A percentile compares a stretch with the other conserved stretches of the same genome.
Conservation (phyloP, 805 yeast species). For the Saccharomycopsis fibuligera region DNA sequence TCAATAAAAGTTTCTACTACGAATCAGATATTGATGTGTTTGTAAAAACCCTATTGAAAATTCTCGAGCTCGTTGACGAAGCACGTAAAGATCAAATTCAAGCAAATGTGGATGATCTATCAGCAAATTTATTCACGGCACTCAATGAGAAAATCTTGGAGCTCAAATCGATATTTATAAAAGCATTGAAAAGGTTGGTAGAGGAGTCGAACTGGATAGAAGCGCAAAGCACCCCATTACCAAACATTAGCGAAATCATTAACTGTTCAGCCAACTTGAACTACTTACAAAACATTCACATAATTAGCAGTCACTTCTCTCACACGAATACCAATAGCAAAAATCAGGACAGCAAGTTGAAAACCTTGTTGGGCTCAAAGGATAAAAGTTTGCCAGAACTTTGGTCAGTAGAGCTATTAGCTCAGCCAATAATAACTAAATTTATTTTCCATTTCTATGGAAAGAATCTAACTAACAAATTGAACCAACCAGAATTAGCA, state of each 20-base stretch:
- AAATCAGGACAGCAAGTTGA: not conserved
- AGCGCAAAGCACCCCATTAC: not conserved
- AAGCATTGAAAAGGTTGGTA: constrained; percentile 8
- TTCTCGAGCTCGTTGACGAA: not conserved
- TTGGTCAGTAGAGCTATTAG: constrained; percentile 16
- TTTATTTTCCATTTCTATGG: constrained; percentile 21
- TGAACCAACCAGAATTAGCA: constrained; percentile 20
- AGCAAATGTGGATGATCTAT: too few relatives aligned
- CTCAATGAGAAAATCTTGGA: not conserved
- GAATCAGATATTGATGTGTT: constrained; percentile 9
- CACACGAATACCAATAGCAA: not conserved
- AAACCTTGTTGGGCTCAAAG: not conserved
- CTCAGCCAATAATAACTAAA: constrained; percentile 17
- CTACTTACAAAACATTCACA: constrained; percentile 8
- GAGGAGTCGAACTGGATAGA: constrained; percentile 16
- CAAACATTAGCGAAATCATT: constrained; percentile 6
- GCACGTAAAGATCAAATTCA: not conserved
- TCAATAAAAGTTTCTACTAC: constrained; percentile 10
- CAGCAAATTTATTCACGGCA: not conserved
- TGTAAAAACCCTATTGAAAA: not conserved
- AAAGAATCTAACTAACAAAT: constrained; percentile 19
- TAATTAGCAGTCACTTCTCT: not conserved
- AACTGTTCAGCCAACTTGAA: constrained; percentile 15
- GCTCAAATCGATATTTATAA: constrained; percentile 7
- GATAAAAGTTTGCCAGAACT: not conserved